Percentiles rank a stretch among this genome's conserved stretches.
Conservation (phyloP, 768 basidiomycete genomes). For the Lepiota brunneoincarnata region DNA sequence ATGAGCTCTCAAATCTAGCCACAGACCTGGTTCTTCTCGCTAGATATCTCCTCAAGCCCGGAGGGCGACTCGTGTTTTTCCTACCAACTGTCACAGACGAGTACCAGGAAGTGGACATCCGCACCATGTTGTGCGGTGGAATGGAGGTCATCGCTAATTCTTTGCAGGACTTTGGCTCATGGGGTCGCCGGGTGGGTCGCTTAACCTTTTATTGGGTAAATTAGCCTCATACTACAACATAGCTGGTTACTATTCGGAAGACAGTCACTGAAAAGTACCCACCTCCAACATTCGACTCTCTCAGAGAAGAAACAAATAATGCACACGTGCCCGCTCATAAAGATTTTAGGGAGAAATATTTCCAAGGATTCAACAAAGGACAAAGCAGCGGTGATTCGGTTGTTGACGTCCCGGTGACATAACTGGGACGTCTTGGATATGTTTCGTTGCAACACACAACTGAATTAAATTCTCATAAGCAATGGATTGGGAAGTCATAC, state of each 20-base stretch:
- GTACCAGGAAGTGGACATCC: conserved; percentile 84
- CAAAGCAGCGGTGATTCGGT: conserved; percentile 4
- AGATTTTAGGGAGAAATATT: conserved; percentile 87
- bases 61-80: conserved; percentile 93
- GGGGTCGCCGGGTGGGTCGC: conserved; percentile 81
- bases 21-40: conserved; percentile 79
- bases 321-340: conserved; percentile 77
- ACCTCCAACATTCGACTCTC: conserved; percentile 53
- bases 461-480: neutral
- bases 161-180: conserved; percentile 90
- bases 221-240: neutral
- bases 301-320: conserved; percentile 11
- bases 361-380: conserved; percentile 64
- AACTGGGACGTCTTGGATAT: neutral
- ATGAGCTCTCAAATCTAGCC: conserved; percentile 84
- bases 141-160: conserved; percentile 90
- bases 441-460: neutral
- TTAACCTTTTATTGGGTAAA: neutral
- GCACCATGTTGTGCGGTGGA: conserved; percentile 74
- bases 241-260: conserved; percentile 94
- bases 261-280: conserved; percentile 39
- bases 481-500: neutral
- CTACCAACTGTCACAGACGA: conserved; percentile 90
- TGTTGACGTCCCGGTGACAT: neutral
- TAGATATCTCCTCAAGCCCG: conserved; percentile 79